phyloP scores from a whole-genome alignment of 2,329 filamentous ascomycete species.

The Ophiostoma perfectum region DNA sequence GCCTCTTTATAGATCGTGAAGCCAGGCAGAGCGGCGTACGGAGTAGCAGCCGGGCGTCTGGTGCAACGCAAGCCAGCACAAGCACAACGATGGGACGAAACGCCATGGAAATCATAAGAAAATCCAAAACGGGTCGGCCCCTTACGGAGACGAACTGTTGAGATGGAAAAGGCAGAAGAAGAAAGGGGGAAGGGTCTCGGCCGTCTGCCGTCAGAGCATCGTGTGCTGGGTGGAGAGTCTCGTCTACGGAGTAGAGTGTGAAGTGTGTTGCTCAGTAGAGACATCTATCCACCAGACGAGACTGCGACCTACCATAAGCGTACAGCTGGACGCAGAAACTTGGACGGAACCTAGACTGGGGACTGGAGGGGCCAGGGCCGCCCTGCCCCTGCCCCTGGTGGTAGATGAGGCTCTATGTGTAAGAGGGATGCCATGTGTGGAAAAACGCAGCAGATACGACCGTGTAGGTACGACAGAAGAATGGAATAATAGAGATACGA shows the following conservation, averaged over 20 bases:
- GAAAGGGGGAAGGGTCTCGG: not conserved
- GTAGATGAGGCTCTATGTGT: conserved; percentile 11
- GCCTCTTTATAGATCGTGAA: not conserved
- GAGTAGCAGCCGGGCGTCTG: not conserved
- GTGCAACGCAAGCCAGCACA: not conserved
- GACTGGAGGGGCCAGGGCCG: too few relatives aligned
- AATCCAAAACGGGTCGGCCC: conserved; percentile 1
- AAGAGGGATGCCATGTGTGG: not conserved
- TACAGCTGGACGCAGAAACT: too few relatives aligned
- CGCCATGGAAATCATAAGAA: conserved; percentile 1
- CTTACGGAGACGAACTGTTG: conserved; percentile 6
- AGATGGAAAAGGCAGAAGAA: not conserved
- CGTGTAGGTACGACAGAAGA: not conserved
- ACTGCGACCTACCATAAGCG: too few relatives aligned
- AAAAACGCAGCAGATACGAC: not conserved
- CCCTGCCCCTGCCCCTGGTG: not conserved
- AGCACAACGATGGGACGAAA: conserved; percentile 8
- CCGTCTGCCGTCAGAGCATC: not conserved
- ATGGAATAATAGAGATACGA: too few relatives aligned
- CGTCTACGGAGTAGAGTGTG: not conserved
- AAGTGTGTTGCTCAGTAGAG: too few relatives aligned
- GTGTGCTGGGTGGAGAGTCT: not conserved
- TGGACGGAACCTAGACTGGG: too few relatives aligned
- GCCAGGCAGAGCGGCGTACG: not conserved
- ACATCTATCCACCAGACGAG: too few relatives aligned